Percentiles rank a stretch among this genome's conserved stretches.
These are phyloP conservation scores for Penicillium sp. DNA, from an alignment of 2,329 filamentous ascomycete genomes.

Conservation along the genomic window DNA sequence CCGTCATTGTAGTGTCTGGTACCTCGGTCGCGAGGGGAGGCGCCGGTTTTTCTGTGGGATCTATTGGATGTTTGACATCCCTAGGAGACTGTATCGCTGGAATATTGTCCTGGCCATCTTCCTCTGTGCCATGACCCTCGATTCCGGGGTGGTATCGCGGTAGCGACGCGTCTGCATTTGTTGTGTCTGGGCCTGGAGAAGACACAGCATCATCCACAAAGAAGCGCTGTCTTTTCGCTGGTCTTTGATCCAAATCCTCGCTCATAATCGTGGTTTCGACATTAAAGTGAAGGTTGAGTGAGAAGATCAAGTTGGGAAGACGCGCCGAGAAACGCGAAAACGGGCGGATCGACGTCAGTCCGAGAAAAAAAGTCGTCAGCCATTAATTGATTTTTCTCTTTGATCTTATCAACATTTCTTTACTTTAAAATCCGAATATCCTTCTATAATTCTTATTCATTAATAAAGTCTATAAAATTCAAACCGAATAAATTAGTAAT, in stretches of 20 bases:
- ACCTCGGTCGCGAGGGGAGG: not conserved
- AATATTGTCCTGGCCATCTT: not conserved
- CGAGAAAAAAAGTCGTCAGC: slow-evolving; percentile 10
- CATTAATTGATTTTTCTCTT: not conserved
- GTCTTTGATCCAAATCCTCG: slow-evolving; percentile 52
- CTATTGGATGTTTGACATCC: not conserved
- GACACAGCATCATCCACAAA: slow-evolving; percentile 54
- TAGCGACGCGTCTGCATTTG: slow-evolving; percentile 20
- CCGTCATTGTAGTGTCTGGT: not conserved
- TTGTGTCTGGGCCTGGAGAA: slow-evolving; percentile 19
- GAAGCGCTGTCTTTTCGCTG: slow-evolving; percentile 64
- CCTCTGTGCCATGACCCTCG: not conserved
- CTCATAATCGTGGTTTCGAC: slow-evolving; percentile 19
- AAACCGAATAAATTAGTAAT: not conserved
- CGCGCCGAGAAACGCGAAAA: slow-evolving; percentile 35
- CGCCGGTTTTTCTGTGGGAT: not conserved
- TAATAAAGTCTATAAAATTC: not conserved
- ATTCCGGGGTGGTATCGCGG: slow-evolving; percentile 3
- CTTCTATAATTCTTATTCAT: not conserved
- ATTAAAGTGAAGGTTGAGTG: slow-evolving; percentile 1
- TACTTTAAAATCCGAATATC: not conserved
- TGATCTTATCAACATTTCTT: not conserved
- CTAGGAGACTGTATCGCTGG: not conserved
- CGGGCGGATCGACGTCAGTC: slow-evolving; percentile 31
- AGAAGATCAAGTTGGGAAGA: slow-evolving; percentile 24